phyloP scores from a whole-genome alignment of 2,329 filamentous ascomycete genomes.

The Sarocladium strictum region DNA sequence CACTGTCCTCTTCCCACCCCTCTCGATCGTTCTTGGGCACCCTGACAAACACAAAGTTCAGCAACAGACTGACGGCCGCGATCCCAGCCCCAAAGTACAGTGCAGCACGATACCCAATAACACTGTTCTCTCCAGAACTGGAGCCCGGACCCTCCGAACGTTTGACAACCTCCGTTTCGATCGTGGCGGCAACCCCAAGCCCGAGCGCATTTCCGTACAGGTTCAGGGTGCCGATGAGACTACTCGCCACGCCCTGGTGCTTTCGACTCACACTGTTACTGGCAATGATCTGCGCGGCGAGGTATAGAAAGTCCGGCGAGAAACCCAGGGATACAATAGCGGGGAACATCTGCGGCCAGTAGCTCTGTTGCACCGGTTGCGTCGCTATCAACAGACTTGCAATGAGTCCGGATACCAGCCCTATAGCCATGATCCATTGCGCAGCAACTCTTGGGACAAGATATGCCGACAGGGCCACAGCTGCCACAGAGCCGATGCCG shows the following conservation, averaged over 20 bases:
- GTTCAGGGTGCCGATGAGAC: conserved; percentile 36
- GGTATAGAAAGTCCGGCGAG: conserved; percentile 44
- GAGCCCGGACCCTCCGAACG: neutral
- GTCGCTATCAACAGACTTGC: conserved; percentile 26
- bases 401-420: conserved; percentile 22
- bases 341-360: conserved; percentile 34
- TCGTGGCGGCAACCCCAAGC: conserved; percentile 26
- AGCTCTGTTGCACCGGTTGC: conserved; percentile 37
- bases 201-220: conserved; percentile 26
- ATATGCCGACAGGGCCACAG: conserved; percentile 36
- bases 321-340: conserved; percentile 25
- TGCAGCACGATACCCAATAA: conserved; percentile 30
- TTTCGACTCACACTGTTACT: conserved; percentile 42
- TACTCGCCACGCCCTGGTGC: conserved; percentile 45
- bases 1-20: conserved; percentile 21
- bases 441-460: conserved; percentile 39
- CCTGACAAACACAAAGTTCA: conserved; percentile 31
- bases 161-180: conserved; percentile 23
- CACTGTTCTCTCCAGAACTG: neutral
- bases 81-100: conserved; percentile 33
- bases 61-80: conserved; percentile 25
- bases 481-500: conserved; percentile 28
- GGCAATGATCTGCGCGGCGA: conserved; percentile 46
- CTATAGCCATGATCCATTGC: conserved; percentile 41
- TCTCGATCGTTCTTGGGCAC: conserved; percentile 34